These are phyloP conservation scores for Logfia minima DNA, from an alignment of 129 eudicot species.

Conservation along the genomic window DNA sequence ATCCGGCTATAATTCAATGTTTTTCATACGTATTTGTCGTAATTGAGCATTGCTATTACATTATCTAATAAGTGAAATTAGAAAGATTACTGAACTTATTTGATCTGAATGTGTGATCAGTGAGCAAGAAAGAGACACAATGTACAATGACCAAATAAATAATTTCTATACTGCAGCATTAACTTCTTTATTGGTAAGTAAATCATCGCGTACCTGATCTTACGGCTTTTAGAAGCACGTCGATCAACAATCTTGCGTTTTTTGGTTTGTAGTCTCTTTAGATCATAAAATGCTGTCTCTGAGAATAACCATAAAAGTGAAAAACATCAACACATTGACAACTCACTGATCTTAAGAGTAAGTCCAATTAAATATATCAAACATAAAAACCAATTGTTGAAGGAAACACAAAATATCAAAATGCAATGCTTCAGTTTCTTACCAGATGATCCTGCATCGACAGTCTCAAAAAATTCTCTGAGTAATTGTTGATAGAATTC, in stretches of 20 bases:
- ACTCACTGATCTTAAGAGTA: neutral
- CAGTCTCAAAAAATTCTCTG: slow-evolving; percentile 81
- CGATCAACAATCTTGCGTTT: slow-evolving; percentile 83
- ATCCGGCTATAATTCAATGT: neutral
- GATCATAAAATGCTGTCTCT: slow-evolving; percentile 81
- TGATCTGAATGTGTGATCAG: neutral
- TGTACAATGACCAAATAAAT: neutral
- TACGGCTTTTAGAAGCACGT: slow-evolving; percentile 94
- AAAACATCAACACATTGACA: neutral
- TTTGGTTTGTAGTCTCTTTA: slow-evolving; percentile 77
- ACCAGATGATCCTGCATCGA: slow-evolving; percentile 84
- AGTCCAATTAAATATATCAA: neutral
- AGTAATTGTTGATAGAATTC: slow-evolving; percentile 86
- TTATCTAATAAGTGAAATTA: neutral
- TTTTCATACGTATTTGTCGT: neutral
- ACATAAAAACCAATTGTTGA: neutral
- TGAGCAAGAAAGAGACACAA: neutral
- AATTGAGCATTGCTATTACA: neutral
- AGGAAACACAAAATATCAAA: neutral
- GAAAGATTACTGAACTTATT: neutral
- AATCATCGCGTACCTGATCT: slow-evolving; percentile 53
- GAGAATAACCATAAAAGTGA: slow-evolving; percentile 19
- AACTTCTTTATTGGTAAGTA: neutral
- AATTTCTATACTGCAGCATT: neutral
- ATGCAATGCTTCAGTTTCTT: slow-evolving; percentile 20